Base-by-base conservation (phyloP, 2,329 filamentous ascomycete species). In the Cercospora sp. region DNA sequence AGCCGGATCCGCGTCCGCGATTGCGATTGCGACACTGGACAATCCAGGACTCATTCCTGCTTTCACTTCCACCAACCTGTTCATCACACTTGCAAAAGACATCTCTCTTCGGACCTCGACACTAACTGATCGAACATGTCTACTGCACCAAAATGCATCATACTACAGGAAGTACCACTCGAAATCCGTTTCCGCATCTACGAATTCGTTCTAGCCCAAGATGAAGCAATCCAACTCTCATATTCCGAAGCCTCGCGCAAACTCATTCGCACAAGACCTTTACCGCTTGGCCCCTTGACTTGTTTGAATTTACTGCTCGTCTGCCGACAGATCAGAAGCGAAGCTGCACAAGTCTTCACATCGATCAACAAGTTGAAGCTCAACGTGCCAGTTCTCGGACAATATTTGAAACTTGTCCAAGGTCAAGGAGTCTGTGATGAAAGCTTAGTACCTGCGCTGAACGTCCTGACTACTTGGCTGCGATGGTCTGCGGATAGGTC, bases 111-210 rank as follows among this genome's bases (percentile, higher is more conserved):
- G 9, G n/a, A 48, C 45, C 45, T 48, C n/a, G 42, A 18, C 45
- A 23, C 45, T 5, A 20, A 48, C 3, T 48, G 9, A 20, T 4
- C 42, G 7, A 48, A 23, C n/a, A 51, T 51, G 45, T 16, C 9
- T 10, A 28, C 31, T 20, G 16, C 36, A 23, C 16, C 12, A 9
- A 61, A 26, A 42, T 61, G 31, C 36, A 20, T n/a, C 5, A 18
- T 42, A n/a, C 45, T 64, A 7, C 18, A 26, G 10, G n/a, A 64
- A 28, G 8, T 20, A 3, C 62, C 62, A n/a, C 30, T 26, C n/a
- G 62, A 64, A 28, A 48, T 64, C 10, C 62, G 62, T 7, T 51
- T 59, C 16, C 30, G 31, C 18, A 64, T 64, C 51, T 64, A 64
- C 31, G 48, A 57, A 26, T 39, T 58, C 62, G 62, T 58, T 7